Evolutionary conservation across 176 grass and related monocot genomes (phyloP).

Genomic region (Zea mays): DNA sequence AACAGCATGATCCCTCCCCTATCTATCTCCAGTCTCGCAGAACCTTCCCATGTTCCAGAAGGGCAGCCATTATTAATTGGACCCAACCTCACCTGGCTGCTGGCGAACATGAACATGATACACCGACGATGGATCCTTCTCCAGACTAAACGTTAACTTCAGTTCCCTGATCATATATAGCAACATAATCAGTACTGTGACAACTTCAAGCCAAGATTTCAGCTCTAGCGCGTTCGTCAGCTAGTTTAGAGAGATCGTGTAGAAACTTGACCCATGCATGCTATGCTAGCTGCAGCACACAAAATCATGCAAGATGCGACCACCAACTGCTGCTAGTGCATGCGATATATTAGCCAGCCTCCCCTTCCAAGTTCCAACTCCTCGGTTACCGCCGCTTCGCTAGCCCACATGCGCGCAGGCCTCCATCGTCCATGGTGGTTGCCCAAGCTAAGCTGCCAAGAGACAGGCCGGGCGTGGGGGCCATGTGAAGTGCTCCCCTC

Average conservation of each 20-base stretch:
- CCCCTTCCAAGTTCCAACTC: conserved; percentile 34
- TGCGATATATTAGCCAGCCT: conserved; percentile 29
- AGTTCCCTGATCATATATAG: too few relatives aligned
- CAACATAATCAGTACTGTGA: background rate
- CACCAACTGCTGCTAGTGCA: conserved; percentile 43
- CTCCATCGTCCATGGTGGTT: conserved; percentile 4
- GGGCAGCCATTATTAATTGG: conserved; percentile 35
- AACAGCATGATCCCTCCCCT: conserved; percentile 21
- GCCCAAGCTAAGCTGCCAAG: background rate
- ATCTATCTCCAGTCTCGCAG: conserved; percentile 36
- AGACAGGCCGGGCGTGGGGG: conserved; percentile 51
- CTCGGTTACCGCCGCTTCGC: conserved; percentile 38
- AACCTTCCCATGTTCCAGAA: conserved; percentile 68
- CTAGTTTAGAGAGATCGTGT: background rate
- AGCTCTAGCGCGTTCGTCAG: background rate
- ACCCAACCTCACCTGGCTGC: conserved; percentile 40
- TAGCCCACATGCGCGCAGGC: conserved; percentile 73
- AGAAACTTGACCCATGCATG: background rate
- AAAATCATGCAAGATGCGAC: conserved; percentile 45
- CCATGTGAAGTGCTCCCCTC: conserved; percentile 59
- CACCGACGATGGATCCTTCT: conserved; percentile 12
- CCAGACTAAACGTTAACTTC: background rate
- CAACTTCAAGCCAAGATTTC: background rate
- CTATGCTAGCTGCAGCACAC: background rate
- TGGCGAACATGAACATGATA: conserved; percentile 39